Percentiles rank a stretch among this genome's conserved stretches.
Evolutionary conservation across 345 rosid species (phyloP).

Genomic region (Eucalyptus sp.): DNA sequence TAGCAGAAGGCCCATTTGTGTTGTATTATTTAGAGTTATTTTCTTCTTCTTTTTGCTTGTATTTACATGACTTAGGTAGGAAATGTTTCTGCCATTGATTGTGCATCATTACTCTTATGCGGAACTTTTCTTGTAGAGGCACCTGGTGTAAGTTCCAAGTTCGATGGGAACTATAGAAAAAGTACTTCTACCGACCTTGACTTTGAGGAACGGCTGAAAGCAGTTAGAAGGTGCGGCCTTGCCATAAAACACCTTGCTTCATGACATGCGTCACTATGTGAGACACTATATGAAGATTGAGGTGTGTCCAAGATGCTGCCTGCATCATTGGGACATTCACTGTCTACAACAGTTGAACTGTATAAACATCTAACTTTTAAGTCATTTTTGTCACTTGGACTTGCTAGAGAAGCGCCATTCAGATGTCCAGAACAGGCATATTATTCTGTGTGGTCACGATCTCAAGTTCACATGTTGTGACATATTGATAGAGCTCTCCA

Average conservation of each 20-base stretch:
- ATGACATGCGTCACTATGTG: not conserved
- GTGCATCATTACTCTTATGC: not conserved
- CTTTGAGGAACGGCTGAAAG: conserved; percentile 70
- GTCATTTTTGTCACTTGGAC: too few species aligned
- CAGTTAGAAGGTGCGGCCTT: conserved; percentile 53
- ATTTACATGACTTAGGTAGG: not conserved
- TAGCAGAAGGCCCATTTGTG: not conserved
- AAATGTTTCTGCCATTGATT: not conserved
- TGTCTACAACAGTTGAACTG: too few species aligned
- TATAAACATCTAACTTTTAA: too few species aligned
- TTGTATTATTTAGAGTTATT: not conserved
- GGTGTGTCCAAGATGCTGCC: not conserved
- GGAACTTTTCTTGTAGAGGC: conserved; percentile 48
- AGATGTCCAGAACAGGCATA: too few species aligned
- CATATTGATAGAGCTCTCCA: too few species aligned
- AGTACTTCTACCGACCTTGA: conserved; percentile 24
- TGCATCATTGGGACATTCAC: too few species aligned
- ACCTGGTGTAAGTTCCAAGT: conserved; percentile 48
- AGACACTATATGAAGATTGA: not conserved
- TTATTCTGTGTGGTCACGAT: too few species aligned
- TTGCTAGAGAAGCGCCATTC: too few species aligned
- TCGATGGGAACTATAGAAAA: conserved; percentile 34
- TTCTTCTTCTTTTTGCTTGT: too few species aligned
- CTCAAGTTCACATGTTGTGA: too few species aligned
- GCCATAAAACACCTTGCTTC: not conserved